phyloP scores from a whole-genome alignment of 306 rosid species.

The Psophocarpus tetragonolobus region DNA sequence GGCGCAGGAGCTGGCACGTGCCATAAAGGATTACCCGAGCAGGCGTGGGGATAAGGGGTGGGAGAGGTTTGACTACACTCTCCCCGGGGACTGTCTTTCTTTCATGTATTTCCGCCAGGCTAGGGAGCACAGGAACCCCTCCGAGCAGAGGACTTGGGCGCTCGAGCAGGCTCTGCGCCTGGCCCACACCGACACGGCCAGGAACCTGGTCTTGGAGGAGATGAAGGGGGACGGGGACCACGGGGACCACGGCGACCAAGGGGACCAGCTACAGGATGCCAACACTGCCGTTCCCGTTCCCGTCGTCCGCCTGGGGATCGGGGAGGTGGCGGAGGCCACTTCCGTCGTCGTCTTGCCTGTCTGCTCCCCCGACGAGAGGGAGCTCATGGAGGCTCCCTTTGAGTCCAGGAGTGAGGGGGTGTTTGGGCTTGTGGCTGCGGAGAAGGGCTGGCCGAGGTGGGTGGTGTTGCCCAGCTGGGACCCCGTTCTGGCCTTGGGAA shows the following conservation, averaged over 20 bases:
- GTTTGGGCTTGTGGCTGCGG: conserved; percentile 76
- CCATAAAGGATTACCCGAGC: conserved; percentile 77
- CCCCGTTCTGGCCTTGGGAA: conserved; percentile 47
- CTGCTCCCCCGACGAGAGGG: conserved; percentile 54
- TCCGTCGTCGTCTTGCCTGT: conserved; percentile 74
- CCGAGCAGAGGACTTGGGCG: conserved; percentile 41
- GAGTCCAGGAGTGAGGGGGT: conserved; percentile 59
- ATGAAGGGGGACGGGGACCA: not conserved
- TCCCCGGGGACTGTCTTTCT: conserved; percentile 75
- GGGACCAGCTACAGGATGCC: too few relatives aligned
- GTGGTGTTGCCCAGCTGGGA: conserved; percentile 82
- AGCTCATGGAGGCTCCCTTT: conserved; percentile 68
- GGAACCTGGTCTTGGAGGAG: conserved; percentile 27
- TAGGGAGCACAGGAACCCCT: conserved; percentile 54
- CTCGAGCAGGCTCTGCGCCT: conserved; percentile 59
- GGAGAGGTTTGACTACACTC: conserved; percentile 59
- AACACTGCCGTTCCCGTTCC: conserved; percentile 49
- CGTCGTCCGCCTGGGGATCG: conserved; percentile 78
- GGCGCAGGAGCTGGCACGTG: conserved; percentile 68
- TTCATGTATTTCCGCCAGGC: conserved; percentile 71
- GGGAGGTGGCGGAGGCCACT: conserved; percentile 83
- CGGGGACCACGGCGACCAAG: conserved; percentile 2
- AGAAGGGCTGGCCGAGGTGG: conserved; percentile 90
- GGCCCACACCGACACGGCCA: conserved; percentile 62
- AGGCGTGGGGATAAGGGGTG: conserved; percentile 67